A percentile compares a stretch with the other conserved stretches of the same genome.
Conservation (phyloP, 768 basidiomycete genomes). For the Boletellus sp. region DNA sequence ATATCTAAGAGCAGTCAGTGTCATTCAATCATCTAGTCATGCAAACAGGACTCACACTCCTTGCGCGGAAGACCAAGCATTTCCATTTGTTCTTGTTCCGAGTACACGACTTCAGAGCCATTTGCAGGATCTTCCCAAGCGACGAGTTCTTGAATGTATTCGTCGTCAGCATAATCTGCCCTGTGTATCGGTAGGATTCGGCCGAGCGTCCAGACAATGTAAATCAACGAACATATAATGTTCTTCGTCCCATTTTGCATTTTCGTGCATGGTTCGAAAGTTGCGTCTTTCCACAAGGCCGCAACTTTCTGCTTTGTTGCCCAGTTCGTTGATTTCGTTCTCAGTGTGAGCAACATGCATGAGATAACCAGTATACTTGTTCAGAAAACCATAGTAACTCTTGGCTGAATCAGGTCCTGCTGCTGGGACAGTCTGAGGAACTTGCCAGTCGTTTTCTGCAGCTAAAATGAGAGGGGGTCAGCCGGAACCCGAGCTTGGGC, state of each 20-base stretch:
- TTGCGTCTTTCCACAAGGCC: conserved; percentile 47
- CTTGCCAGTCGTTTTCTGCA: conserved; percentile 73
- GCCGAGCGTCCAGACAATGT: neutral
- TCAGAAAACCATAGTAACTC: conserved; percentile 72
- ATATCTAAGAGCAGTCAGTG: conserved; percentile 49
- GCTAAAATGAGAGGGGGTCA: conserved; percentile 42
- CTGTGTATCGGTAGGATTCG: conserved; percentile 35
- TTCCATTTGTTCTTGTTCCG: conserved; percentile 64
- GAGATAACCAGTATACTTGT: conserved; percentile 74
- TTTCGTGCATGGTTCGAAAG: conserved; percentile 57
- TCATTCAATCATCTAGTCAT: neutral
- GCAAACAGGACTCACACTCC: conserved; percentile 42
- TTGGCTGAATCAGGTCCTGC: conserved; percentile 37
- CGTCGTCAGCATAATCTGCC: conserved; percentile 78
- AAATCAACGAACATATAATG: conserved; percentile 67
- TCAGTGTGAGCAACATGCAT: conserved; percentile 66
- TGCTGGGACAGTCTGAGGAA: conserved; percentile 59
- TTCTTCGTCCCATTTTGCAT: conserved; percentile 79
- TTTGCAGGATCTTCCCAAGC: conserved; percentile 59
- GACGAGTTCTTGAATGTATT: conserved; percentile 68
- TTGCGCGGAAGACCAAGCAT: conserved; percentile 56
- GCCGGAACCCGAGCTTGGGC: neutral
- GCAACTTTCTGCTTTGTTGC: conserved; percentile 59
- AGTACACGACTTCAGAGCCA: conserved; percentile 46
- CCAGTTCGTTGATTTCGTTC: conserved; percentile 82